Percentiles rank a stretch among this genome's conserved stretches.
phyloP scores from a whole-genome alignment of 768 basidiomycete genomes.

The Trametes gibbosa region DNA sequence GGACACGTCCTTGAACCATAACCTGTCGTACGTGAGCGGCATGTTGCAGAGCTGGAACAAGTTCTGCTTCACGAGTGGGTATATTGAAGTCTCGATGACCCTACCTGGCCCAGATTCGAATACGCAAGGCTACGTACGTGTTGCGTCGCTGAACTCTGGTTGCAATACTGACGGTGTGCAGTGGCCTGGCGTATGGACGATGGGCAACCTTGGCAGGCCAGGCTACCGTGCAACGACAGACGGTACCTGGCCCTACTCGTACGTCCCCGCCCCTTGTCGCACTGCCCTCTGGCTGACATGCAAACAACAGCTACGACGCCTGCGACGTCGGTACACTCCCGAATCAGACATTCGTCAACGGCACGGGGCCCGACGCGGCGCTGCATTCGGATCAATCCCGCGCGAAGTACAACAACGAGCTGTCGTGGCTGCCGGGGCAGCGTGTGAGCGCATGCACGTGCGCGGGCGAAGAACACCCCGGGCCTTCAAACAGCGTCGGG shows the following conservation, averaged over 20 bases:
- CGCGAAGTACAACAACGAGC: conserved; percentile 50
- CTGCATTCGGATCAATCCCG: conserved; percentile 47
- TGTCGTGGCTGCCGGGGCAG: conserved; percentile 80
- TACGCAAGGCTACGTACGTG: conserved; percentile 45
- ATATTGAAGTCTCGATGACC: conserved; percentile 63
- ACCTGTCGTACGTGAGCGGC: conserved; percentile 61
- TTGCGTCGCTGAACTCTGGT: not conserved
- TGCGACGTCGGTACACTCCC: conserved; percentile 61
- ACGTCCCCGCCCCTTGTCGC: conserved; percentile 24
- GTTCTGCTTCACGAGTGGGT: conserved; percentile 79
- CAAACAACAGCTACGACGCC: conserved; percentile 40
- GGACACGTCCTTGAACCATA: conserved; percentile 43
- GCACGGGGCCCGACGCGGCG: conserved; percentile 59
- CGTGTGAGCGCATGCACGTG: conserved; percentile 78
- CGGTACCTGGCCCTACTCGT: conserved; percentile 83
- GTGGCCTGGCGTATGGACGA: conserved; percentile 90
- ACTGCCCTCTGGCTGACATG: not conserved
- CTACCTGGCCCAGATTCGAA: conserved; percentile 59
- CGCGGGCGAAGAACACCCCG: conserved; percentile 72
- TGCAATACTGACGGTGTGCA: conserved; percentile 22
- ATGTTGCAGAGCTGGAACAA: conserved; percentile 93
- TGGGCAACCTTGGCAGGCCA: conserved; percentile 83
- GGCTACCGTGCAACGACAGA: conserved; percentile 81
- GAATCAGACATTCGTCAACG: conserved; percentile 47
- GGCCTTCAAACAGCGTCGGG: conserved; percentile 51